phyloP scores from a whole-genome alignment of 345 rosid species.

The Eucalyptus decipiens region DNA sequence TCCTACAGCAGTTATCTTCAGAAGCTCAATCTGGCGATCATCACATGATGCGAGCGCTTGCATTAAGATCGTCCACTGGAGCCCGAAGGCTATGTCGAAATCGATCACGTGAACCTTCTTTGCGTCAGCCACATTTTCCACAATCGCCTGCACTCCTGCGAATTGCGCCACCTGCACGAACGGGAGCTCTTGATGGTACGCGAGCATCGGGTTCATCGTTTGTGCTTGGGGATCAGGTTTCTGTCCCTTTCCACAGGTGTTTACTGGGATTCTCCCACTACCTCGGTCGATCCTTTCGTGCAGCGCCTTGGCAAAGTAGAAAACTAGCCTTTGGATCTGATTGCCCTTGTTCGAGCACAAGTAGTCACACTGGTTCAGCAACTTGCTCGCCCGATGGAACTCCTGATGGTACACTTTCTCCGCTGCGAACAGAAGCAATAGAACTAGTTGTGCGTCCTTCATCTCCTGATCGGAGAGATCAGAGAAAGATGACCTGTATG shows the following conservation, averaged over 20 bases:
- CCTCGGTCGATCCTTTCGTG: slow-evolving; percentile 29
- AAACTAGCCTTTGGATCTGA: slow-evolving; percentile 26
- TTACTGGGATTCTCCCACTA: slow-evolving; percentile 1
- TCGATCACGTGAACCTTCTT: slow-evolving; percentile 32
- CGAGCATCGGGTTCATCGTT: slow-evolving; percentile 1
- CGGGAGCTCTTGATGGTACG: slow-evolving; percentile 17
- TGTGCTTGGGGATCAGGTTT: not conserved
- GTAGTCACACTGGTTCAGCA: slow-evolving; percentile 17
- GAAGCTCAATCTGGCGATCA: slow-evolving; percentile 15
- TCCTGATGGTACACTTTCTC: slow-evolving; percentile 23
- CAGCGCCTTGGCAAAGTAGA: slow-evolving; percentile 31
- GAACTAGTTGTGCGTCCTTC: slow-evolving; percentile 23
- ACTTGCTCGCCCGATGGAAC: slow-evolving; percentile 23
- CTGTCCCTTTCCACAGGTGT: not conserved
- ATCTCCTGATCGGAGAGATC: slow-evolving; percentile 16
- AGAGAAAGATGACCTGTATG: slow-evolving; percentile 3
- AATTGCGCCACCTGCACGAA: slow-evolving; percentile 17
- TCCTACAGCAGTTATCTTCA: slow-evolving; percentile 33
- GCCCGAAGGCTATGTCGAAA: slow-evolving; percentile 15
- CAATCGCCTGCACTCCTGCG: slow-evolving; percentile 27
- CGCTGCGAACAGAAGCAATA: slow-evolving; percentile 27
- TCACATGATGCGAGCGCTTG: slow-evolving; percentile 28
- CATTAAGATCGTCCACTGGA: slow-evolving; percentile 33
- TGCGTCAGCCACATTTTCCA: slow-evolving; percentile 23
- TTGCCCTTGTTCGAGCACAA: slow-evolving; percentile 18